phyloP scores from a whole-genome alignment of 495 filamentous ascomycete species.

The Trichocladium uniseriatum region DNA sequence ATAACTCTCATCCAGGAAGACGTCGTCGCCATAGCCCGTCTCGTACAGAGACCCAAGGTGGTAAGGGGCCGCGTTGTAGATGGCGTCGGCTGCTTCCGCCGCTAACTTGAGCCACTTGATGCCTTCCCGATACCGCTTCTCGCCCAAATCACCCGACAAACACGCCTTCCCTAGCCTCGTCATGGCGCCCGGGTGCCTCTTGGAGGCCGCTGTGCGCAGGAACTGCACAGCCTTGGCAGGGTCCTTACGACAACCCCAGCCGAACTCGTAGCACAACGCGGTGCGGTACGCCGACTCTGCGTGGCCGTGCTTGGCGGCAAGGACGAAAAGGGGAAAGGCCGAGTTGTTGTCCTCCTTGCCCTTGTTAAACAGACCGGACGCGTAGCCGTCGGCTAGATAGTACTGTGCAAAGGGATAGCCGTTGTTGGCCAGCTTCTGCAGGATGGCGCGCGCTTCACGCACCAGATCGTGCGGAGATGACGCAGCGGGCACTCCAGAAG shows the following conservation, averaged over 20 bases:
- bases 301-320: conserved; percentile 94
- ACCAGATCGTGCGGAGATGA: conserved; percentile 57
- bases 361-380: conserved; percentile 90
- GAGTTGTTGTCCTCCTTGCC: conserved; percentile 81
- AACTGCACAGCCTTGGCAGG: conserved; percentile 87
- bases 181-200: conserved; percentile 92
- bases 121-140: conserved; percentile 80
- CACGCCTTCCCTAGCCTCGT: conserved; percentile 85
- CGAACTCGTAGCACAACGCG: conserved; percentile 94
- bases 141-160: conserved; percentile 77
- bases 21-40: conserved; percentile 79
- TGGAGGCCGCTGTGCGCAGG: conserved; percentile 79
- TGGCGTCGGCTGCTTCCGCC: conserved; percentile 73
- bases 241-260: conserved; percentile 88
- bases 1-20: conserved; percentile 83
- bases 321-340: conserved; percentile 83
- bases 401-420: conserved; percentile 96
- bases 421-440: conserved; percentile 75
- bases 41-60: conserved; percentile 84
- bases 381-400: conserved; percentile 88
- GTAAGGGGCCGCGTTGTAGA: conserved; percentile 90
- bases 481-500: conserved; percentile 33
- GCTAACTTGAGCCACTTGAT: conserved; percentile 95
- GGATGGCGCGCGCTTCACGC: conserved; percentile 78
- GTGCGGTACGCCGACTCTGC: conserved; percentile 92